Conservation (phyloP, 2,329 filamentous ascomycete species). For the Arthroderma sp. region DNA sequence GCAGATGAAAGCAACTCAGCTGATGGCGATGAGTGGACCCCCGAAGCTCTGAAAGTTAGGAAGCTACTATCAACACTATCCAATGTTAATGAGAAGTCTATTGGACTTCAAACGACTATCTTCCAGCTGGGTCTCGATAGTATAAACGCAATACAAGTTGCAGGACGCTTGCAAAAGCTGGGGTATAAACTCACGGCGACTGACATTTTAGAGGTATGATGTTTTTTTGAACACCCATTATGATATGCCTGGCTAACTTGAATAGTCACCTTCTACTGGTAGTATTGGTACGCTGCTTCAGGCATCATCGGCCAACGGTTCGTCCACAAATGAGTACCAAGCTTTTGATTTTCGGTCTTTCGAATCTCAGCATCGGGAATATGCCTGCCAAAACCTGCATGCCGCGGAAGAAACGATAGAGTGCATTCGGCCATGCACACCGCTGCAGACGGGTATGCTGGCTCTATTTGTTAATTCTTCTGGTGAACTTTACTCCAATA, state of each 20-base stretch:
- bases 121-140: slow-evolving; percentile 86
- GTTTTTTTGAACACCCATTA: not conserved
- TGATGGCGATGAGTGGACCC: slow-evolving; percentile 31
- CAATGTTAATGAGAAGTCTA: slow-evolving; percentile 33
- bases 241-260: slow-evolving; percentile 8
- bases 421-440: slow-evolving; percentile 60
- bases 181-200: slow-evolving; percentile 50
- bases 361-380: slow-evolving; percentile 29
- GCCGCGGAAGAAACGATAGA: slow-evolving; percentile 34
- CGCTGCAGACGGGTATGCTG: slow-evolving; percentile 67
- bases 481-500: slow-evolving; percentile 64
- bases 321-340: not conserved
- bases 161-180: slow-evolving; percentile 48
- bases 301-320: slow-evolving; percentile 27
- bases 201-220: slow-evolving; percentile 54
- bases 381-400: slow-evolving; percentile 19
- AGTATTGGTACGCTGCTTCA: slow-evolving; percentile 23
- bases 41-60: slow-evolving; percentile 41
- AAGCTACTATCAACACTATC: slow-evolving; percentile 48
- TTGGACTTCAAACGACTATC: slow-evolving; percentile 55
- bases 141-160: slow-evolving; percentile 71
- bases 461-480: slow-evolving; percentile 56
- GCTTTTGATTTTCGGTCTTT: slow-evolving; percentile 40
- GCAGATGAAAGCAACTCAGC: not conserved
- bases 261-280: slow-evolving; percentile 24